Percentiles rank a stretch among this genome's conserved stretches.
Evolutionary conservation across 495 filamentous ascomycete genomes (phyloP).

Genomic region (Hyaloscypha bicolor): DNA sequence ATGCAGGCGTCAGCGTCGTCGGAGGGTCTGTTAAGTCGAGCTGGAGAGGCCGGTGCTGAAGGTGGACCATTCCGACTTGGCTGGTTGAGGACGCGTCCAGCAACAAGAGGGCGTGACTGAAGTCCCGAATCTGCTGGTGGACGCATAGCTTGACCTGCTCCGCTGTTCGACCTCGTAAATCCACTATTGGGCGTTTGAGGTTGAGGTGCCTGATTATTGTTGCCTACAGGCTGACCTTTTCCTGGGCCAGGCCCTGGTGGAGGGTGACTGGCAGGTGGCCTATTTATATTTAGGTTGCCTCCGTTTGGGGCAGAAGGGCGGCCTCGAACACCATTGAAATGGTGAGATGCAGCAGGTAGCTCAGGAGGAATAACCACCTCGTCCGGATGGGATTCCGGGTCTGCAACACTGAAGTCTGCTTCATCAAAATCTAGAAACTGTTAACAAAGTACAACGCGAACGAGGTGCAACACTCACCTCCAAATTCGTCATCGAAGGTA

Average conservation of each 20-base stretch:
- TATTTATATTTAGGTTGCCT: constrained; percentile 27
- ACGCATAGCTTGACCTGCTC: constrained; percentile 20
- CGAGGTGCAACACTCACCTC: constrained; percentile 49
- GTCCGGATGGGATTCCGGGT: constrained; percentile 61
- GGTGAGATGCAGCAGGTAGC: constrained; percentile 21
- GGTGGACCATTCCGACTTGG: constrained; percentile 26
- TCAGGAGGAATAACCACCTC: constrained; percentile 43
- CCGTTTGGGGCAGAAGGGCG: constrained; percentile 22
- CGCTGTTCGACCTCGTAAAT: constrained; percentile 25
- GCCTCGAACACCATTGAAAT: constrained; percentile 26
- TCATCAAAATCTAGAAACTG: constrained; percentile 62
- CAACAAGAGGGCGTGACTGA: constrained; percentile 4
- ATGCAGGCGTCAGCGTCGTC: constrained; percentile 5
- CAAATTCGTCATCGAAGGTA: constrained; percentile 67
- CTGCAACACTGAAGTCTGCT: constrained; percentile 66
- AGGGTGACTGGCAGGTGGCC: constrained; percentile 30
- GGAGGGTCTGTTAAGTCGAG: constrained; percentile 12
- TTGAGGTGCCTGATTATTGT: constrained; percentile 13
- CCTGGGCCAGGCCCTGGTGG: constrained; percentile 23
- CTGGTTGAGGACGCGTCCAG: constrained; percentile 30
- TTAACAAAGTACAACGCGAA: constrained; percentile 27
- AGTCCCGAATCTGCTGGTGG: constrained; percentile 9
- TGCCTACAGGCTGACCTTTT: constrained; percentile 10
- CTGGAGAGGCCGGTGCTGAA: constrained; percentile 29
- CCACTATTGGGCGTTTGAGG: constrained; percentile 31